Conservation (phyloP, 148 eudicot genomes). For the Dianthus caryophyllus region DNA sequence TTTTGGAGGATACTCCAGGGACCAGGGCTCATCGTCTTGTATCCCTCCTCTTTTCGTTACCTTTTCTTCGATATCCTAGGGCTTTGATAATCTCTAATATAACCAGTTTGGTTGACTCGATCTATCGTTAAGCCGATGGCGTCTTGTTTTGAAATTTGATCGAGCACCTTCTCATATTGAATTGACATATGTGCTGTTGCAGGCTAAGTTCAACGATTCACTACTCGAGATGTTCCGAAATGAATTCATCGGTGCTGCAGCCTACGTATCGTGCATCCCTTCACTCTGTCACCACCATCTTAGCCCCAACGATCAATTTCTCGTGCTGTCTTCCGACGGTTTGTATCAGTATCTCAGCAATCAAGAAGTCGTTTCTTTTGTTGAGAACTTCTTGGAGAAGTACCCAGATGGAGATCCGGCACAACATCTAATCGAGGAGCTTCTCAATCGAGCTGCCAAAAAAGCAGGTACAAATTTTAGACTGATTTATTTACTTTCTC, state of each 20-base stretch:
- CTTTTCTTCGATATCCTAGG: background rate
- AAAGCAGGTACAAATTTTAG: conserved; percentile 73
- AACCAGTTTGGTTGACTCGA: background rate
- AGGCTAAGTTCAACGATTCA: conserved; percentile 84
- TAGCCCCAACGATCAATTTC: conserved; percentile 81
- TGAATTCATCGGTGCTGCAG: conserved; percentile 84
- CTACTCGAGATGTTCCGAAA: conserved; percentile 94
- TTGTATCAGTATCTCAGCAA: conserved; percentile 92
- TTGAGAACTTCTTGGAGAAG: conserved; percentile 82
- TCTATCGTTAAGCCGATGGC: background rate
- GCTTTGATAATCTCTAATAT: background rate
- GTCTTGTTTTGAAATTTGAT: background rate
- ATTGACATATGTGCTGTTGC: conserved; percentile 36
- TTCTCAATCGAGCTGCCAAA: conserved; percentile 90
- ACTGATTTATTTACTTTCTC: background rate
- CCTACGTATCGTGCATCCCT: conserved; percentile 83
- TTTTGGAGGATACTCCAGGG: background rate
- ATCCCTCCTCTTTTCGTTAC: background rate
- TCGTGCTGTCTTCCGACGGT: conserved; percentile 97
- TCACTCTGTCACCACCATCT: conserved; percentile 85
- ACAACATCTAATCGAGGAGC: conserved; percentile 97
- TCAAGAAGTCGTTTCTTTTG: conserved; percentile 88
- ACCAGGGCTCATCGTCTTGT: background rate
- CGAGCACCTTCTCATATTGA: conserved; percentile 11
- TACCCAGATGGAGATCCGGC: conserved; percentile 99